A percentile compares a stretch with the other conserved stretches of the same genome.
Evolutionary conservation across 2,329 filamentous ascomycete genomes (phyloP).

Genomic region (Fusarium circinatum): DNA sequence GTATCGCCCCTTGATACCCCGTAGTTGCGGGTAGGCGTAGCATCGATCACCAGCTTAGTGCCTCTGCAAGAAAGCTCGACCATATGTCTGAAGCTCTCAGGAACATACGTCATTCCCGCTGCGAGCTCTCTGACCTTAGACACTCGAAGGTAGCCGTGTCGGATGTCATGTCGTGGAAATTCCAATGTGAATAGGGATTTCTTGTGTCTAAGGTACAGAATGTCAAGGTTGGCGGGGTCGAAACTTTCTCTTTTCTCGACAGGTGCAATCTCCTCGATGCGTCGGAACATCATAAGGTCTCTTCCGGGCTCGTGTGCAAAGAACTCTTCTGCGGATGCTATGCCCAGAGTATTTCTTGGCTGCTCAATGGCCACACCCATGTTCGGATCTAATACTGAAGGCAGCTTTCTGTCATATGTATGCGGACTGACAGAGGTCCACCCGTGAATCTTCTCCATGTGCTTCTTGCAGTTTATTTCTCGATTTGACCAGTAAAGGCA

Average conservation of each 20-base stretch:
- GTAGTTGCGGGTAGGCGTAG: rapidly evolving
- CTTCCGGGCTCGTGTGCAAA: no score
- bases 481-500: constrained; percentile 98
- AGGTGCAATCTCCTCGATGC: rapidly evolving
- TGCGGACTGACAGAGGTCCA: constrained; percentile 89
- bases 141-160: neutral
- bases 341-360: rapidly evolving
- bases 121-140: neutral
- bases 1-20: neutral
- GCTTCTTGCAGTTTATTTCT: constrained; percentile 95
- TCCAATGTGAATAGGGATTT: rapidly evolving
- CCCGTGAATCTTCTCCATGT: constrained; percentile 96
- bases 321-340: no score
- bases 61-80: neutral
- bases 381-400: no score
- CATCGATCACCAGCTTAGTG: rapidly evolving
- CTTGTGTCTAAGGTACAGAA: neutral
- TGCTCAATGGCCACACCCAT: no score
- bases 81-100: neutral
- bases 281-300: rapidly evolving
- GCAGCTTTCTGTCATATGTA: constrained; percentile 71
- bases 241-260: rapidly evolving
- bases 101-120: rapidly evolving
- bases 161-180: rapidly evolving
- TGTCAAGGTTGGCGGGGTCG: rapidly evolving